phyloP scores from a whole-genome alignment of 331 rosid genomes.

The Phaseolus coccineus region DNA sequence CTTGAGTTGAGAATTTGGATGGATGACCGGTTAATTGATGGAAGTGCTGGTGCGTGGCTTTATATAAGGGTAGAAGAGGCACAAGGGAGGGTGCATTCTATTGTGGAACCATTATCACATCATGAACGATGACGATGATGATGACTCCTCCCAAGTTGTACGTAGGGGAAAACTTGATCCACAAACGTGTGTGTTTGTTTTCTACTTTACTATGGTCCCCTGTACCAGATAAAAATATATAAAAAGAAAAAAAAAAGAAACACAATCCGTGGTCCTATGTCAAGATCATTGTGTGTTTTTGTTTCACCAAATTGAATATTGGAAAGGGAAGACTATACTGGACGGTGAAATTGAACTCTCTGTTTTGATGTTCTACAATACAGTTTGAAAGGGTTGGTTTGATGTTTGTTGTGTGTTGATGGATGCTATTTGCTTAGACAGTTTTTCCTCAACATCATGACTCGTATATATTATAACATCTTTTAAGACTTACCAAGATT shows the following conservation, averaged over 20 bases:
- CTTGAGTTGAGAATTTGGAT: conserved; percentile 18
- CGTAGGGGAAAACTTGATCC: conserved; percentile 35
- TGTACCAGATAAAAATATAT: conserved; percentile 3
- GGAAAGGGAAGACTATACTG: conserved; percentile 7
- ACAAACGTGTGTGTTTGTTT: conserved; percentile 40
- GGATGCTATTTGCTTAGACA: too few relatives aligned
- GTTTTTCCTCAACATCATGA: background rate
- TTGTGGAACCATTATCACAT: conserved; percentile 41
- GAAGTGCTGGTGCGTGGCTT: background rate
- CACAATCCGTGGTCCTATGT: conserved; percentile 52
- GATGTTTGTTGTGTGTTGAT: background rate
- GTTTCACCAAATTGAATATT: conserved; percentile 7
- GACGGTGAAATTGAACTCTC: conserved; percentile 6
- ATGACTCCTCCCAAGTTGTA: conserved; percentile 44
- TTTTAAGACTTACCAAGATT: background rate
- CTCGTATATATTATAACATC: background rate
- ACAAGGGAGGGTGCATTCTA: conserved; percentile 19
- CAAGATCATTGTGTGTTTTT: conserved; percentile 36
- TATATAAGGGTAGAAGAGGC: conserved; percentile 34
- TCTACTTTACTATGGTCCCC: conserved; percentile 53
- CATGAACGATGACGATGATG: conserved; percentile 38
- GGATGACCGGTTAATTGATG: conserved; percentile 27
- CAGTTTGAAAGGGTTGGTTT: conserved; percentile 16
- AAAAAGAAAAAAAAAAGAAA: background rate
- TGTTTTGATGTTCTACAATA: conserved; percentile 13